phyloP scores from a whole-genome alignment of 495 filamentous ascomycete genomes.

The Penicillium dipodomyicola region DNA sequence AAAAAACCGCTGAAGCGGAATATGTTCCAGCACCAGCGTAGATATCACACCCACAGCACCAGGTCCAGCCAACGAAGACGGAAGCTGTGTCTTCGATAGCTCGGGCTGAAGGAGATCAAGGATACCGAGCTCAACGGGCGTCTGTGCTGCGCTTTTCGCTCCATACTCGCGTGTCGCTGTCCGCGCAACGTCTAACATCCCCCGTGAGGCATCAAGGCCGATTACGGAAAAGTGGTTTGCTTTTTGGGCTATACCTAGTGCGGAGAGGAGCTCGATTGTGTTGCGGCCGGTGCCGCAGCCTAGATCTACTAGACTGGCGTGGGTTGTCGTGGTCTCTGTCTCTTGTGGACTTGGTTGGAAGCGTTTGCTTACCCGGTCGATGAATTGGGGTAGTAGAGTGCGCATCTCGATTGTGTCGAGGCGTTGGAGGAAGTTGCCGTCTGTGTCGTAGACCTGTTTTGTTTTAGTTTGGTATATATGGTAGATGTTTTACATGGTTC shows the following conservation, averaged over 20 bases:
- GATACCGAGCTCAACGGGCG: slow-evolving; percentile 17
- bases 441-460: slow-evolving; percentile 61
- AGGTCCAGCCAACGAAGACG: slow-evolving; percentile 16
- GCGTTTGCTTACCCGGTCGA: slow-evolving; percentile 31
- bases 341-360: slow-evolving; percentile 13
- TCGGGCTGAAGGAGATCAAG: slow-evolving; percentile 38
- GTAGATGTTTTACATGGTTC: background rate
- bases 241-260: slow-evolving; percentile 2
- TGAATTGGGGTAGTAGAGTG: slow-evolving; percentile 52
- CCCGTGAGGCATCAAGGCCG: slow-evolving; percentile 50
- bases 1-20: slow-evolving; percentile 60
- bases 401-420: slow-evolving; percentile 61
- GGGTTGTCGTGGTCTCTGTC: slow-evolving; percentile 29
- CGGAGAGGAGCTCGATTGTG: slow-evolving; percentile 53
- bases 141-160: background rate
- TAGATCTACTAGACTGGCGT: slow-evolving; percentile 46
- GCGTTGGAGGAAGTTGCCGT: slow-evolving; percentile 71
- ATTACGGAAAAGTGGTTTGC: slow-evolving; percentile 31
- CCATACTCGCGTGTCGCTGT: slow-evolving; percentile 13
- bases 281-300: slow-evolving; percentile 73
- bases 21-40: slow-evolving; percentile 69
- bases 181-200: slow-evolving; percentile 58
- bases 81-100: slow-evolving; percentile 6
- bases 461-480: background rate
- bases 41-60: slow-evolving; percentile 52